Base-by-base conservation (phyloP, 2,329 filamentous ascomycete genomes). In the Colletotrichum agaves region DNA sequence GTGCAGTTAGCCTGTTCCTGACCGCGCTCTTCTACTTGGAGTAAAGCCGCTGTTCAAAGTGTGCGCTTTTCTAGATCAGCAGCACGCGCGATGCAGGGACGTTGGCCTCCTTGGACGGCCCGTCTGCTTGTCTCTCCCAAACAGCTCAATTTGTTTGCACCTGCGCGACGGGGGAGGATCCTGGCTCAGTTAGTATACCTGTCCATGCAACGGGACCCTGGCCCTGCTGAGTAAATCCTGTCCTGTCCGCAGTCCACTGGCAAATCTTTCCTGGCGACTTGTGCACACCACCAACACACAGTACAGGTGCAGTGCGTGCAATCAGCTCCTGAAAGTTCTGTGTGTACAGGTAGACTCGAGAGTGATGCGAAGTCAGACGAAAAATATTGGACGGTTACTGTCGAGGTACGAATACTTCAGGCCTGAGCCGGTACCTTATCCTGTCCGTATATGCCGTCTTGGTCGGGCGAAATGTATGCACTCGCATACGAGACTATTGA, bases 81-180 rank as follows among this genome's bases (percentile, higher is more conserved):
- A 13, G 35, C 35, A 37, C 11, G 35, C 35, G 33, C 33, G 13
- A 31, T 21, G 52, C 21, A 23, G 19, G 52, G 35, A 35, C 52
- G 33, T 33, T 61, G 59, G 27, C 60, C 60, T 56, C 33, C 23
- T 33, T 37, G 60, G 23, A 53, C 61, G 52, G 52, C 52, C 52
- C 52, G 52, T 57, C 35, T 23, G 43, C 27, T 52, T 35, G 49
- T 35, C 43, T 58, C 15, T 43, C 19, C 52, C 35, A 58, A 44
- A 46, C 27, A 35, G 10, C 39, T 13, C 27, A 41, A 43, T 44
- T 11, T 50, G 55, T 60, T 19, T 52, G 43, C 21, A 46, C 33
- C 56, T 65, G 62, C 56, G 46, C 46, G 56, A 52, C 44, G 44
- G 27, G 44, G 46, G 55, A 7, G 33, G 62, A 61, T 53, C 37